Evolutionary conservation across 78 protist species (phyloP).

Genomic region (Polysphondylium violaceum): DNA sequence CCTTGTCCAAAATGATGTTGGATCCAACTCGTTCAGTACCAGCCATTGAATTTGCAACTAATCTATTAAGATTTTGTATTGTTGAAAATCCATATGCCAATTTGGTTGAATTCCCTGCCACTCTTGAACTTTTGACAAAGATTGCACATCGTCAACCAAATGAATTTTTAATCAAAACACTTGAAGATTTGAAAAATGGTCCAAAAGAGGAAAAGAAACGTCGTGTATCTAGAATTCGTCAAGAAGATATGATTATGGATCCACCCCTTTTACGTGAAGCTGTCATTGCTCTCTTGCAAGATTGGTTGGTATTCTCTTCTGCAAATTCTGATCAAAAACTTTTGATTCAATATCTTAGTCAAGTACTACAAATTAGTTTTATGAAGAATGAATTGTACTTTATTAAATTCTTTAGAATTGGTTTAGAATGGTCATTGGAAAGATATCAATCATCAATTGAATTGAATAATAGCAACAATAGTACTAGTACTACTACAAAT

Average conservation of each 20-base stretch:
- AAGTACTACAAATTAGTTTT: constrained; percentile 54
- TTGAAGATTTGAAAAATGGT: constrained; percentile 36
- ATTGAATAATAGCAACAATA: neutral
- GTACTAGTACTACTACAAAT: neutral
- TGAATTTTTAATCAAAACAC: constrained; percentile 31
- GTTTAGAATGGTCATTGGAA: constrained; percentile 43
- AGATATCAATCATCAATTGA: neutral
- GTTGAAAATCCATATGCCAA: constrained; percentile 53
- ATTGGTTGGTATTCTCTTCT: constrained; percentile 47
- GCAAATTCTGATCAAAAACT: constrained; percentile 43
- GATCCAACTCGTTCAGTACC: constrained; percentile 7
- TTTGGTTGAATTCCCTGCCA: constrained; percentile 24
- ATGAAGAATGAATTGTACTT: constrained; percentile 80
- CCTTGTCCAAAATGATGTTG: constrained; percentile 49
- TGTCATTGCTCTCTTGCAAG: constrained; percentile 42
- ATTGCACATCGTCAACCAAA: constrained; percentile 28
- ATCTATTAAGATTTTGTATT: constrained; percentile 32
- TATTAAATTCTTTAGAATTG: constrained; percentile 62
- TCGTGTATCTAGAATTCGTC: constrained; percentile 54
- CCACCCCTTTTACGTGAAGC: constrained; percentile 74
- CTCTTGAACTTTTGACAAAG: constrained; percentile 64
- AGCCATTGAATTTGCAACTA: constrained; percentile 62
- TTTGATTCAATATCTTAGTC: constrained; percentile 42
- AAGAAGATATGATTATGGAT: constrained; percentile 54
- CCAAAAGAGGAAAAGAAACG: constrained; percentile 73